Base-by-base conservation (phyloP, 2,329 filamentous ascomycete genomes). In the Ophiostoma himal-ulmi region DNA sequence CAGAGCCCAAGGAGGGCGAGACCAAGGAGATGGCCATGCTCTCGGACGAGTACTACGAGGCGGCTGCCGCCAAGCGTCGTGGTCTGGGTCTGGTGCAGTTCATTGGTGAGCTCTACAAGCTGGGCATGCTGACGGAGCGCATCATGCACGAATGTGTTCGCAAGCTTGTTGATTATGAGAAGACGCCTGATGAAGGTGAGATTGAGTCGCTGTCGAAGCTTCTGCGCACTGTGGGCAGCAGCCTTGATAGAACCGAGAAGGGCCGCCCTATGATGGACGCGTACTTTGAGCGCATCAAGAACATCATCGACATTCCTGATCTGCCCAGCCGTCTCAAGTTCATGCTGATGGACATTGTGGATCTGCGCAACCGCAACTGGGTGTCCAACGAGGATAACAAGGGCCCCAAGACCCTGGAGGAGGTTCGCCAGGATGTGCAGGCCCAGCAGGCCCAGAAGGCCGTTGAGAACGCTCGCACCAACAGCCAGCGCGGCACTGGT, bases 81-180 rank as follows among this genome's bases (percentile, higher is more conserved):
- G 95, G 95, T 82, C 91, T 99, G 74, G 95, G 95, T 89, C 88
- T 99, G 30, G 94, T 99, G 74, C 94, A 97, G 82, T 99, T 99
- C 83, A 99, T 99, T 78, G 95, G 95, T 83, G 95, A 99, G 82
- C 88, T 99, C 65, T 99, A 96, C 88, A 99, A 98, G 85, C 89
- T 99, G 72, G 90, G 91, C 79, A 99, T 99, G 95, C 87, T 99
- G 80, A 99, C 95, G 73, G 92, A 97, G 80, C 92, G 94, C 79
- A 99, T 99, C 82, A 99, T 99, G 95, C 94, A 99, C 83, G 93
- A 97, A 81, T 99, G 95, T 86, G 93, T 99, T 37, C 90, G 93
- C 83, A 97, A 96, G 82, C 87, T 99, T 74, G 92, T 99, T 75
- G 94, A 99, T 82, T 98, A 96, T 81, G 91, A 94, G 77, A 93